Evolutionary conservation across 2,329 filamentous ascomycete species (phyloP).

Genomic region (Colletotrichum costaricense): DNA sequence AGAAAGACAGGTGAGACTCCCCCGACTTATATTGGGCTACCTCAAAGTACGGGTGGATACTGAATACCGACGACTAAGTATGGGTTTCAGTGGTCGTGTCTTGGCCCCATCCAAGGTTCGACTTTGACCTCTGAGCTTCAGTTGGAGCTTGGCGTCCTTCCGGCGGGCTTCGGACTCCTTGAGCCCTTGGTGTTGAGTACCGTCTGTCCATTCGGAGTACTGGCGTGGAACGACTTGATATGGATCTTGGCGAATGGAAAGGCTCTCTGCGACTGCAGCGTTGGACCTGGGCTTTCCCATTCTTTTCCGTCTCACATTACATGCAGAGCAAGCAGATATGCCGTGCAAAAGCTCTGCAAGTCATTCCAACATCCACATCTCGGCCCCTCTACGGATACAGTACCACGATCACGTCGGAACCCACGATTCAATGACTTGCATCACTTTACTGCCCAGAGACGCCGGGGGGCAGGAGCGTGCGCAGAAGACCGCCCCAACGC

Average conservation of each 20-base stretch:
- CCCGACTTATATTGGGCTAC: neutral
- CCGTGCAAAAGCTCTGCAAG: slow-evolving; percentile 11
- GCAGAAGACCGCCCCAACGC: neutral
- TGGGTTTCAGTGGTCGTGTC: slow-evolving; percentile 8
- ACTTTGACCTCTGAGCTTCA: neutral
- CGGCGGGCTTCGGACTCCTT: neutral
- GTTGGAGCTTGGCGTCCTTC: neutral
- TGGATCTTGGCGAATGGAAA: neutral
- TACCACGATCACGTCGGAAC: neutral
- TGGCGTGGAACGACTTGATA: neutral
- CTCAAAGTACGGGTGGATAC: neutral
- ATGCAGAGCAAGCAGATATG: slow-evolving; percentile 7
- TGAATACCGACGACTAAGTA: too few relatives aligned
- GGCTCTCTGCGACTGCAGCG: neutral
- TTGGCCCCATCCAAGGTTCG: slow-evolving; percentile 11
- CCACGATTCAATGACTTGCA: slow-evolving; percentile 13
- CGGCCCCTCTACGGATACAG: neutral
- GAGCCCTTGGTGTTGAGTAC: too few relatives aligned
- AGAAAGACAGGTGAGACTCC: neutral
- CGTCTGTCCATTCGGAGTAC: neutral
- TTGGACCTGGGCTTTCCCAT: neutral
- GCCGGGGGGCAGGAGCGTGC: slow-evolving; percentile 10
- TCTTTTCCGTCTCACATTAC: neutral
- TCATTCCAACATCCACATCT: neutral
- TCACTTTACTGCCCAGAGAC: slow-evolving; percentile 4